Conservation (phyloP, 2,329 filamentous ascomycete genomes). For the Fusarium sp. region DNA sequence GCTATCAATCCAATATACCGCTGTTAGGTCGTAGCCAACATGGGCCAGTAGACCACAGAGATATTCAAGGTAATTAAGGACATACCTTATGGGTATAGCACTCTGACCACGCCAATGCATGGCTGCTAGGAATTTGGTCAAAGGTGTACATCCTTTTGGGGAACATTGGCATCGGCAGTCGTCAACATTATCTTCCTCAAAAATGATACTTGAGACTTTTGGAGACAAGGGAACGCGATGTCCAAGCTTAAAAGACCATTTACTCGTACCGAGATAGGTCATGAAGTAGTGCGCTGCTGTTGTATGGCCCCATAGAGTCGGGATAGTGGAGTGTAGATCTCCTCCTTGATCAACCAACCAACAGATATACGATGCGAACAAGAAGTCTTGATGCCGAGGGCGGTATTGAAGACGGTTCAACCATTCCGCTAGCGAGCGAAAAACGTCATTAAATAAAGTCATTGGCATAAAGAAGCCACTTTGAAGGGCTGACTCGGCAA, state of each 20-base stretch:
- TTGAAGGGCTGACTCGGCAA: fast-evolving
- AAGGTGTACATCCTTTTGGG: neutral
- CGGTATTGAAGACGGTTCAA: fast-evolving
- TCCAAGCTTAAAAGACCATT: fast-evolving
- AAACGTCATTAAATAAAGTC: fast-evolving
- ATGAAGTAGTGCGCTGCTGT: neutral
- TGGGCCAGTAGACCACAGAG: fast-evolving
- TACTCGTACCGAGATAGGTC: fast-evolving
- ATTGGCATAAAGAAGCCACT: neutral
- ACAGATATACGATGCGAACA: neutral
- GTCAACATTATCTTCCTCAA: neutral
- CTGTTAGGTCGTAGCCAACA: fast-evolving
- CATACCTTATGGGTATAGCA: no score
- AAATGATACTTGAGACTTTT: fast-evolving
- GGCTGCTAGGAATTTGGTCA: neutral
- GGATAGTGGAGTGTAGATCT: fast-evolving
- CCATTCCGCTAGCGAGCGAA: neutral
- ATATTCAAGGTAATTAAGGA: fast-evolving
- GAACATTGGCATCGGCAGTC: neutral
- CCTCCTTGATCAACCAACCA: neutral
- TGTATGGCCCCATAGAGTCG: neutral
- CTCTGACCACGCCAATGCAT: no score
- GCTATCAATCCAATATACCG: neutral
- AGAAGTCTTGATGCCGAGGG: fast-evolving
- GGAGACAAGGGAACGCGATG: fast-evolving